Percentiles rank a stretch among this genome's conserved stretches.
Conservation (phyloP, 805 yeast genomes). For the Starmera pachycereana region DNA sequence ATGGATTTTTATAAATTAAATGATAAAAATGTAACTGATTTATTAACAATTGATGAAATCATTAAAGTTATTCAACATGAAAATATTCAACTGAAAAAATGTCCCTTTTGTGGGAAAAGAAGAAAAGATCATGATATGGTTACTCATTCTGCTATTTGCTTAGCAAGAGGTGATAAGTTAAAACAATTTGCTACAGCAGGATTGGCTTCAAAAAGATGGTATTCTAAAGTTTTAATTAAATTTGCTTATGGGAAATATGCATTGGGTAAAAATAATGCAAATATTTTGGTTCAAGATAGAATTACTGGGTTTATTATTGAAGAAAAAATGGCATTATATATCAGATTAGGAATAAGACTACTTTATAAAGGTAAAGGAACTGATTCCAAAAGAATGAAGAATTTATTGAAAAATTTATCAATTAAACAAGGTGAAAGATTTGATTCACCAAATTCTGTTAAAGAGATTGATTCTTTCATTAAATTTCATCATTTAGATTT, state of each 20-base stretch:
- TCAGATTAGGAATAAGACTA: conserved; percentile 77
- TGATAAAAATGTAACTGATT: conserved; percentile 21
- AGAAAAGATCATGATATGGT: conserved; percentile 61
- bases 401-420: conserved; percentile 54
- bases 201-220: conserved; percentile 85
- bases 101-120: conserved; percentile 69
- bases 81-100: conserved; percentile 30
- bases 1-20: conserved; percentile 8
- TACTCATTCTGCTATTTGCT: conserved; percentile 84
- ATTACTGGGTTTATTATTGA: conserved; percentile 81
- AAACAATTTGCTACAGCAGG: conserved; percentile 68
- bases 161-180: conserved; percentile 65
- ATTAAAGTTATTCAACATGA: conserved; percentile 38
- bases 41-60: conserved; percentile 44
- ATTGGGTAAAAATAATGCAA: conserved; percentile 85
- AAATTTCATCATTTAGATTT: conserved; percentile 75
- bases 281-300: conserved; percentile 88
- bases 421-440: conserved; percentile 78
- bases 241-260: conserved; percentile 82
- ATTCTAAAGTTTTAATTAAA: conserved; percentile 69
- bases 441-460: conserved; percentile 57
- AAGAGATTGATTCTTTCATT: conserved; percentile 66
- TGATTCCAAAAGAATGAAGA: conserved; percentile 46
- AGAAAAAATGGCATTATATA: conserved; percentile 86
- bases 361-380: conserved; percentile 69